Evolutionary conservation across 1,284 basidiomycete genomes (phyloP), one percentile per base, ranked within the genome.

Genomic region (Phellopilus nigrolimitatus): DNA sequence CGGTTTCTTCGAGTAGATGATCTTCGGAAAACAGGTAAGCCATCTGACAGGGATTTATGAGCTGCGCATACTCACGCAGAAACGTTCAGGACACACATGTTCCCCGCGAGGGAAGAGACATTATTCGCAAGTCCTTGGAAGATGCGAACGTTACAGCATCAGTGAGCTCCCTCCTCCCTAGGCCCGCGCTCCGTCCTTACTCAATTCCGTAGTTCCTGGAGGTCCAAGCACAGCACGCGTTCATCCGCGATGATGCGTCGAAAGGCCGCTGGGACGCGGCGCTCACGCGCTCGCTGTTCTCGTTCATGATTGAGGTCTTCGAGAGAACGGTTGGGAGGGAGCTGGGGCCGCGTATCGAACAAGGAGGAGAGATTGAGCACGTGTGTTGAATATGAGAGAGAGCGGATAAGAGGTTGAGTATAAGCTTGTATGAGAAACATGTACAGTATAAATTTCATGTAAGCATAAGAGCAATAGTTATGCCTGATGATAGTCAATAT

Each of bases 221-320:
- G 63, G 90, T 94, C 6, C 91, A 94, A 67, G 93, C 92, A 0
- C 92, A 95, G 62, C 93, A 95, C 61, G 93, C 93, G 3, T 97
- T 95, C 68, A 86, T 95, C 60, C 83, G 93, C 4, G 93, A 95
- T 66, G 89, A 93, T 61, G 77, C 79, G 2, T 91, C 88, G 31
- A 95, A 95, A 66, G 92, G 91, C 1, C 79, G 93, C 47, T 97
- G 91, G 90, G 93, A 97, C 63, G 91, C 91, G 7, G 92, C 92
- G 0, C 71, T 95, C 44, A 89, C 91, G 0, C 75, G 83, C 39
- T 85, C 84, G 9, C 64, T 93, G 49, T 94, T 95, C 65, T 72
- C 72, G 3, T 88, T 89, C 67, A 88, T 95, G 89, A 76, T 95
- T 75, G 93, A 97, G 64, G 80, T 92, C n/a, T 95, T 95, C 62